A percentile compares a stretch with the other conserved stretches of the same genome.
Evolutionary conservation across 306 rosid species (phyloP).

Genomic region (Quercus engelmannii): DNA sequence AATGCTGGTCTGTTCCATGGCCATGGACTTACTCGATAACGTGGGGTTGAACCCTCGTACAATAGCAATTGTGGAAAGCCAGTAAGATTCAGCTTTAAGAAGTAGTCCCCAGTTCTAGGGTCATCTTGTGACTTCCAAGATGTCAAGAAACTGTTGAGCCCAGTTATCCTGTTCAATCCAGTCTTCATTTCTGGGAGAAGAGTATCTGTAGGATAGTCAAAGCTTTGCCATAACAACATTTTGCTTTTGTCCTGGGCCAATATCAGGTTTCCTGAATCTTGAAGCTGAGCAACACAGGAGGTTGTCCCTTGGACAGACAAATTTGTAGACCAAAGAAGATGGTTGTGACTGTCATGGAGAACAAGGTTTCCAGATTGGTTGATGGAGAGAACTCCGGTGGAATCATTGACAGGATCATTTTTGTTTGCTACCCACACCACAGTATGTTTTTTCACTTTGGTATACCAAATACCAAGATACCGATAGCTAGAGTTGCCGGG

Average conservation of each 20-base stretch:
- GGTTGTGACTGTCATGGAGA: not conserved
- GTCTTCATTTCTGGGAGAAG: not conserved
- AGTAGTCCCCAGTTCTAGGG: too few relatives aligned
- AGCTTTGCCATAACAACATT: too few relatives aligned
- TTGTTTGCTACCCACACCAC: not conserved
- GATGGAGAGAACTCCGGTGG: constrained; percentile 18
- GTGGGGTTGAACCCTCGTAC: too few relatives aligned
- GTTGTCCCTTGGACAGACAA: not conserved
- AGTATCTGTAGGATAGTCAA: too few relatives aligned
- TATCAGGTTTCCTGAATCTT: too few relatives aligned
- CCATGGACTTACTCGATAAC: too few relatives aligned
- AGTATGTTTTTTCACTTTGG: not conserved
- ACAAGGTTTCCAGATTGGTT: constrained; percentile 7
- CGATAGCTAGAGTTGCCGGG: too few relatives aligned
- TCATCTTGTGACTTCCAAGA: constrained; percentile 29
- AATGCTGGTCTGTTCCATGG: too few relatives aligned
- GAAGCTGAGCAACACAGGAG: not conserved
- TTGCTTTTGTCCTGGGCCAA: too few relatives aligned
- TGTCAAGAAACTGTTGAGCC: constrained; percentile 12
- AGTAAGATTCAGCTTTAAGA: too few relatives aligned
- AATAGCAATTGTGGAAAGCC: too few relatives aligned
- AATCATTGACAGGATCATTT: constrained; percentile 14
- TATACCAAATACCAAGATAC: too few relatives aligned
- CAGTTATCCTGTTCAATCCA: constrained; percentile 12
- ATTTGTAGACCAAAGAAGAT: constrained; percentile 23